A percentile compares a stretch with the other conserved stretches of the same genome.
Evolutionary conservation across 306 rosid genomes (phyloP).

Genomic region (Cucurbita maxima): DNA sequence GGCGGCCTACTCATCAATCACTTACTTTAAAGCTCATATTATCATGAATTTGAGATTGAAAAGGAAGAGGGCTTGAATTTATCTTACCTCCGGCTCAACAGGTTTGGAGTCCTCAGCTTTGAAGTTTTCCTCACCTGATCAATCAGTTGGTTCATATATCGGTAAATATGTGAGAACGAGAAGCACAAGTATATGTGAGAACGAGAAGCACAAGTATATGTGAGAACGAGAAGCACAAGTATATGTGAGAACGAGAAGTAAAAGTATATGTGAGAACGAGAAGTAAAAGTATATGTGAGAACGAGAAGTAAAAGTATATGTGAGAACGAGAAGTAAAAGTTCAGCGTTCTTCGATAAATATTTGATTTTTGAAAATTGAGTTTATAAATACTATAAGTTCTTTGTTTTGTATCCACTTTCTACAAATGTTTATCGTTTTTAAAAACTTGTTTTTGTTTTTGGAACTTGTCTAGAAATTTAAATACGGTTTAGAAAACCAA

Average conservation of each 20-base stretch:
- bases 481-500: too few species aligned
- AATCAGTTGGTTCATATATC: neutral
- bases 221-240: too few species aligned
- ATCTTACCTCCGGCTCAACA: slow-evolving; percentile 33
- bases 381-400: too few species aligned
- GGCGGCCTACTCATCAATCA: neutral
- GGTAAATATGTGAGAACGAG: neutral
- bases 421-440: too few species aligned
- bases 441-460: neutral
- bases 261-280: neutral
- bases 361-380: too few species aligned
- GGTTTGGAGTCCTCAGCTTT: slow-evolving; percentile 53
- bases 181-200: too few species aligned
- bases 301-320: neutral
- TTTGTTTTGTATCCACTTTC: too few species aligned
- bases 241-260: too few species aligned
- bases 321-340: too few species aligned
- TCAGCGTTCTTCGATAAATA: too few species aligned
- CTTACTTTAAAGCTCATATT: neutral
- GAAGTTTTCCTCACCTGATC: slow-evolving; percentile 44
- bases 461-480: neutral
- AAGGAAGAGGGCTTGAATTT: neutral
- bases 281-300: too few species aligned
- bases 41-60: neutral
- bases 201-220: too few species aligned